Evolutionary conservation across 345 rosid genomes (phyloP), one percentile per base, ranked within the genome.

Genomic region (Dipteronia sinensis): DNA sequence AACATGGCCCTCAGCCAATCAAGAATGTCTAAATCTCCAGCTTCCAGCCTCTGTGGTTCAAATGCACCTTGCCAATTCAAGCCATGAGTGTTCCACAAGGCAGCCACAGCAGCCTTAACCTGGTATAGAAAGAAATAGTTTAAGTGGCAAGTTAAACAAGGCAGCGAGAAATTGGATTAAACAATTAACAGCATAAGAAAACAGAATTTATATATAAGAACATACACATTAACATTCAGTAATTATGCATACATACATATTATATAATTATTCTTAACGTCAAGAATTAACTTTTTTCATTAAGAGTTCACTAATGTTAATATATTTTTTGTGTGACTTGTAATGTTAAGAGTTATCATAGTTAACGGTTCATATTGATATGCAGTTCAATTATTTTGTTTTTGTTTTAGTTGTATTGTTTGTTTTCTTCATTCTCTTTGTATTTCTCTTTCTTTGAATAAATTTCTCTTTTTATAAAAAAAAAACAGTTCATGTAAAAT

Each of bases 1-100:
- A 92, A 96, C 97, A 94, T 91, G 51, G 98, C 97, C 77, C 95
- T 88, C 82, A 96, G 85, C 98, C 99, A 96, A 82, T 96, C 99
- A 44, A 96, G 92, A 84, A 96, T 89, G 81, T 96, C 99, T 31
- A 94, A 64, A 73, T 96, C 94, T 74, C 97, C 95, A 16, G 92
- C 78, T 88, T 91, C 92, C 80, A 89, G 97, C 86, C 93, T 87
- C 64, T 89, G 93, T 81, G 88, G 98, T 82, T 92, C 97, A 82
- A 91, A 90, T 76, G 90, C 82, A 22, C 94, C 13, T 29, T 98
- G 97, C 99, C 98, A 94, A 82, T 84, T 90, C 85, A 96, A 81
- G 77, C 98, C 97, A 34, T 91, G 95, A 78, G 92, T 89, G 83
- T 92, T 93, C 85, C 91, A 86, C 74, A 96, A 84, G 76, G 98